Conservation (phyloP, 129 eudicot species). For the Sambucus nigra region DNA sequence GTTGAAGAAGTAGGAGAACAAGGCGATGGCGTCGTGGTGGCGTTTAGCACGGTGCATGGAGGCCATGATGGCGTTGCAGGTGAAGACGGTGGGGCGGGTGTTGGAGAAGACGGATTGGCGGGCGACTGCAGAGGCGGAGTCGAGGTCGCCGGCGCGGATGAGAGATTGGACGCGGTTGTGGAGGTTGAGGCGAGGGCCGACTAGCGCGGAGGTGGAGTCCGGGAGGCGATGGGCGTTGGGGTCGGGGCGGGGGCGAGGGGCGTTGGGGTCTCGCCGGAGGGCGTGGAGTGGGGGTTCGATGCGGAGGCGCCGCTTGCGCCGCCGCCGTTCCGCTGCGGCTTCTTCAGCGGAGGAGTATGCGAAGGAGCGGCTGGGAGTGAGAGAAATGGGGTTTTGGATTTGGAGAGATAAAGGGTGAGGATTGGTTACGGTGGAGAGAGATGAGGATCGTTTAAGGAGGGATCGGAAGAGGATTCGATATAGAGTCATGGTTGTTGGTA, state of each 20-base stretch:
- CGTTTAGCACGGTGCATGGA: conserved; percentile 73
- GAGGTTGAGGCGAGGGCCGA: conserved; percentile 65
- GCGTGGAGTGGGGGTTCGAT: conserved; percentile 89
- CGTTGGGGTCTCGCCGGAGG: conserved; percentile 57
- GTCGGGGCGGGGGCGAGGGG: conserved; percentile 44
- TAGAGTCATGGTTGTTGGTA: conserved; percentile 34
- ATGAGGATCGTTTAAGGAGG: conserved; percentile 4
- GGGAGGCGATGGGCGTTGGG: conserved; percentile 47
- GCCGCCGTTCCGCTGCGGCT: conserved; percentile 95
- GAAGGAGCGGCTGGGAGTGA: conserved; percentile 26
- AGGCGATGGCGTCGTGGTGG: conserved; percentile 52
- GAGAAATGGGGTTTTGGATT: conserved; percentile 24
- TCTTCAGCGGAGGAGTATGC: conserved; percentile 85
- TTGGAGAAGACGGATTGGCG: conserved; percentile 61
- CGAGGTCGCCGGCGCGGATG: conserved; percentile 70
- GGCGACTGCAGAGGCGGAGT: conserved; percentile 54
- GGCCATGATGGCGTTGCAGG: conserved; percentile 91
- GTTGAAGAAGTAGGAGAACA: conserved; percentile 61
- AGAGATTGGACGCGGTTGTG: conserved; percentile 87
- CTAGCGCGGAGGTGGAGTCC: conserved; percentile 58
- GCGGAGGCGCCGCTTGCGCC: conserved; percentile 82
- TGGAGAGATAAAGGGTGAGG: conserved; percentile 10
- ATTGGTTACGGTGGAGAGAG: conserved; percentile 12
- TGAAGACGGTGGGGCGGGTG: conserved; percentile 78
- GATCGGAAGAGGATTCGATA: conserved; percentile 49